Evolutionary conservation across 352 stramenopile species (phyloP).

Genomic region (Phytophthora sp.): DNA sequence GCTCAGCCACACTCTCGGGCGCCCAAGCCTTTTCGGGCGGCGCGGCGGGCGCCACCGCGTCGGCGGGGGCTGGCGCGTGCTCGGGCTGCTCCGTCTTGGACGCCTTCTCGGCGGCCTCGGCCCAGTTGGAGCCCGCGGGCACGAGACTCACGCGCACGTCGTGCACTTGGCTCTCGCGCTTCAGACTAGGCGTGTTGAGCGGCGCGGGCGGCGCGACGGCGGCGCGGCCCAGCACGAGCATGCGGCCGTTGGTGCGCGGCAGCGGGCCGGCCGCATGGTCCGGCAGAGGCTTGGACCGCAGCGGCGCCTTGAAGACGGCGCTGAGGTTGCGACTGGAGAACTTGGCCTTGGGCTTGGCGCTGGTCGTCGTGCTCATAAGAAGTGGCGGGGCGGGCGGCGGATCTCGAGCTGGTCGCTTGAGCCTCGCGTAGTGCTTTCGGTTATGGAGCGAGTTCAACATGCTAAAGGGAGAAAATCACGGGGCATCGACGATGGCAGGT

Average conservation of each 20-base stretch:
- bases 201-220: constrained; percentile 54
- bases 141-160: constrained; percentile 50
- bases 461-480: constrained; percentile 1
- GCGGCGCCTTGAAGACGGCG: constrained; percentile 68
- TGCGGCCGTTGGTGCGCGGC: constrained; percentile 41
- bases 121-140: constrained; percentile 48
- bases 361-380: constrained; percentile 50
- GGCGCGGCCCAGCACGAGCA: constrained; percentile 58
- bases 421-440: constrained; percentile 21
- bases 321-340: constrained; percentile 82
- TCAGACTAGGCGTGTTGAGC: constrained; percentile 81
- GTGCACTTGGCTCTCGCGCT: constrained; percentile 59
- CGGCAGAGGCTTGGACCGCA: constrained; percentile 34
- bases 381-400: neutral
- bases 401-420: constrained; percentile 28
- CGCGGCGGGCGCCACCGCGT: neutral
- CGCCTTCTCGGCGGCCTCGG: constrained; percentile 14
- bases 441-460: constrained; percentile 29
- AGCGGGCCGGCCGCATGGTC: constrained; percentile 31
- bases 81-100: constrained; percentile 3
- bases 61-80: neutral
- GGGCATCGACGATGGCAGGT: constrained; percentile 6
- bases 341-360: constrained; percentile 57
- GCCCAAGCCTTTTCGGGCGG: constrained; percentile 29
- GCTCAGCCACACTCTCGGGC: constrained; percentile 32